Conservation (phyloP, 2,329 filamentous ascomycete species). For the Nannizzia gypsea region DNA sequence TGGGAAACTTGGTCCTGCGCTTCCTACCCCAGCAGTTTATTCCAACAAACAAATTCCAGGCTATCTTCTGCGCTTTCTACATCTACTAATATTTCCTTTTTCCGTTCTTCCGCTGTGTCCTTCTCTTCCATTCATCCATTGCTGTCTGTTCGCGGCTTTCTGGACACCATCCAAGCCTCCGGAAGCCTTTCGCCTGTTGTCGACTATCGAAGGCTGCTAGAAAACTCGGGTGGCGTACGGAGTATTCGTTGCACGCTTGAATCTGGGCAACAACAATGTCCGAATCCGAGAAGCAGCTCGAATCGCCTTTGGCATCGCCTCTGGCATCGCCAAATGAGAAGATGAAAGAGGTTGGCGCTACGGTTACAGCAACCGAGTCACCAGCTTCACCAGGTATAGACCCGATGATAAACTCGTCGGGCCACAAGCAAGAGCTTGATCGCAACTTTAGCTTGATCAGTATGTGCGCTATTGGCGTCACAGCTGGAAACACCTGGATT, state of each 20-base stretch:
- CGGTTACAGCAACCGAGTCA: not conserved
- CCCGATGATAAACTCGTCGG: conserved; percentile 46
- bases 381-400: not conserved
- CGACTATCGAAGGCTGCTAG: not conserved
- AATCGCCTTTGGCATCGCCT: not conserved
- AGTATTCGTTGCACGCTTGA: not conserved
- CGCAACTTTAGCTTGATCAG: conserved; percentile 51
- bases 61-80: not conserved
- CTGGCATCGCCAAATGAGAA: not conserved
- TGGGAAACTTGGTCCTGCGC: not conserved
- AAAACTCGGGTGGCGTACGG: not conserved
- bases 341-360: not conserved
- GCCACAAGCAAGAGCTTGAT: conserved; percentile 51
- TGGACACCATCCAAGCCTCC: not conserved
- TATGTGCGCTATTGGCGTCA: conserved; percentile 49
- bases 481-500: conserved; percentile 55
- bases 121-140: not conserved
- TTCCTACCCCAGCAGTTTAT: not conserved
- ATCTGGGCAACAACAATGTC: not conserved
- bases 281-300: not conserved
- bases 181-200: not conserved
- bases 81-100: not conserved
- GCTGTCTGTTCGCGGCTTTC: not conserved
- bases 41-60: not conserved
- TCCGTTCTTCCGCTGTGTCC: not conserved